These are phyloP conservation scores for Arthrobotrys iridis DNA, from an alignment of 2,329 filamentous ascomycete genomes.

Conservation along the genomic window DNA sequence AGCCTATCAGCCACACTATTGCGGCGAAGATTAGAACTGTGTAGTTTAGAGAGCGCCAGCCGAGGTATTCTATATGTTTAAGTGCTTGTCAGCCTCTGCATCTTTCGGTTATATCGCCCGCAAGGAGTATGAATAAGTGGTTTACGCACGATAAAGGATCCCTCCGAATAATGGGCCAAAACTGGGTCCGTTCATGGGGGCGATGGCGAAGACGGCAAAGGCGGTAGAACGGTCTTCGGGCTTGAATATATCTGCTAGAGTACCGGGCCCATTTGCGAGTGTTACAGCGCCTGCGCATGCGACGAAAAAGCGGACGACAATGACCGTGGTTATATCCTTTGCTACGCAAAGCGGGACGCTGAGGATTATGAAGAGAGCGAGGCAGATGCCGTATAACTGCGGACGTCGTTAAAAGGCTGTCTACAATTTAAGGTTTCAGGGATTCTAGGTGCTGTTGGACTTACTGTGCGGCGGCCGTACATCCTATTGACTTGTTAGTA, in stretches of 20 bases:
- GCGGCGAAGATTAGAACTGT: conserved; percentile 77
- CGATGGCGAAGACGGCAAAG: conserved; percentile 84
- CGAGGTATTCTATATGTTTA: conserved; percentile 69
- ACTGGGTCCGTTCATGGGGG: conserved; percentile 79
- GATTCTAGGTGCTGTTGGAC: neutral
- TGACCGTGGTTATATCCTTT: conserved; percentile 72
- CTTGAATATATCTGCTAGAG: conserved; percentile 81
- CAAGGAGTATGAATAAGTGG: neutral
- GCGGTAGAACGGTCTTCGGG: conserved; percentile 83
- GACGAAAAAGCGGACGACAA: conserved; percentile 79
- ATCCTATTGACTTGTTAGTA: conserved; percentile 59
- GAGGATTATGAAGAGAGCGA: conserved; percentile 73
- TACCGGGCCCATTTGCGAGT: conserved; percentile 84
- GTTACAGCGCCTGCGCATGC: conserved; percentile 80
- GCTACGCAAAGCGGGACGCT: conserved; percentile 78
- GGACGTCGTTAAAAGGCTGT: neutral
- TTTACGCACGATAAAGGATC: conserved; percentile 68
- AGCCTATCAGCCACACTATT: conserved; percentile 69
- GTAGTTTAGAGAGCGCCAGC: conserved; percentile 91
- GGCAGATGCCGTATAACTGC: conserved; percentile 72
- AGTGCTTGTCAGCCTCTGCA: neutral
- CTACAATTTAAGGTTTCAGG: too few relatives aligned
- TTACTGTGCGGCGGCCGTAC: conserved; percentile 70
- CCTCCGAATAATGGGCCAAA: conserved; percentile 78
- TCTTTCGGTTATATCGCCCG: neutral